Evolutionary conservation across 164 flowering plant genomes (phyloP).

Genomic region (Macadamia tetraphylla): DNA sequence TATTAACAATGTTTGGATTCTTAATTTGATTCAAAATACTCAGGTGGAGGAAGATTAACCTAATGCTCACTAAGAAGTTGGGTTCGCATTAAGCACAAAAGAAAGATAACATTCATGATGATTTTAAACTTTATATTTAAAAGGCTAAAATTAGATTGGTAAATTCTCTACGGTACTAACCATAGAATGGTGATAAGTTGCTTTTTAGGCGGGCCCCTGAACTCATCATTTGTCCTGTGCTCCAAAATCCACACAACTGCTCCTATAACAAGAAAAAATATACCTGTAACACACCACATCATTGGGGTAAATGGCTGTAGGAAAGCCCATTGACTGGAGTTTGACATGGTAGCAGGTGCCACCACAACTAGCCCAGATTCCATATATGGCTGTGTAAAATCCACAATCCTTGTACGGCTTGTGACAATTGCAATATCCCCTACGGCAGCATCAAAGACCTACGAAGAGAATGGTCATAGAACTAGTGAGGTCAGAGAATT

Average conservation of each 20-base stretch:
- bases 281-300: constrained; percentile 49
- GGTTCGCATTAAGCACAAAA: no score
- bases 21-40: no score
- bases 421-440: constrained; percentile 18
- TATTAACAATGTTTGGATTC: no score
- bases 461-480: not conserved
- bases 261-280: constrained; percentile 48
- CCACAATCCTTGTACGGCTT: constrained; percentile 16
- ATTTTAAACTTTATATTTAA: not conserved
- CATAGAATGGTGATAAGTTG: constrained; percentile 31
- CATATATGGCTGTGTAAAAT: constrained; percentile 17
- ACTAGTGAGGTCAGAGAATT: not conserved
- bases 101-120: no score
- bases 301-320: constrained; percentile 7
- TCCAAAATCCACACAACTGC: constrained; percentile 38
- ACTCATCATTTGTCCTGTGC: constrained; percentile 36
- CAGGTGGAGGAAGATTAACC: no score
- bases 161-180: constrained; percentile 14
- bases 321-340: constrained; percentile 16
- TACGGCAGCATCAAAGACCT: constrained; percentile 19
- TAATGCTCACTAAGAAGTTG: no score
- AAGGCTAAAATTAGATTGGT: not conserved
- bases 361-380: constrained; percentile 16
- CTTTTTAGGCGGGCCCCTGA: constrained; percentile 34
- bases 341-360: constrained; percentile 1